phyloP scores from a whole-genome alignment of 2,329 filamentous ascomycete species.

The Apiospora pterosperma region DNA sequence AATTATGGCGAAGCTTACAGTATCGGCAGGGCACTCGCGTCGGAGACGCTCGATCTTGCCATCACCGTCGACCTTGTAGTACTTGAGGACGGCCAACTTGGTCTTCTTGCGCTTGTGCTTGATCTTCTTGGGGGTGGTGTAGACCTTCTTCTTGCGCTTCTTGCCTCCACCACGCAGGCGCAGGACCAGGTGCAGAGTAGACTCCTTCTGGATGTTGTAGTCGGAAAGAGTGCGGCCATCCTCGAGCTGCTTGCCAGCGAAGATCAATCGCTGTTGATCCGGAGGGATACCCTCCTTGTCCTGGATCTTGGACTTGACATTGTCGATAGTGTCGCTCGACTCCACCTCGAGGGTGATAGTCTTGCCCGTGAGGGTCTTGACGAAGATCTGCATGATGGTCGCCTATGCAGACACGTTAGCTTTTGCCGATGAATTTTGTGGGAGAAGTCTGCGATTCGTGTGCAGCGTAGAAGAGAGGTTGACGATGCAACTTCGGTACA shows the following conservation, averaged over 20 bases:
- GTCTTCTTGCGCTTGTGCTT: conserved; percentile 99
- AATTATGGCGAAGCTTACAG: conserved; percentile 55
- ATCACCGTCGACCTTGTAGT: conserved; percentile 99
- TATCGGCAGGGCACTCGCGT: conserved; percentile 92
- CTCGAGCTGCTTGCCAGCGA: conserved; percentile 99
- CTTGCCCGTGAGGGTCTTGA: conserved; percentile 94
- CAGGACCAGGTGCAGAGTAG: conserved; percentile 95
- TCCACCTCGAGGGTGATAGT: conserved; percentile 99
- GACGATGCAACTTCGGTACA: not conserved
- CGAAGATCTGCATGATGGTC: conserved; percentile 75
- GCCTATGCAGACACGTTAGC: not conserved
- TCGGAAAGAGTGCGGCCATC: conserved; percentile 98
- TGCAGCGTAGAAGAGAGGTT: not conserved
- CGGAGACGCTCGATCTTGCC: conserved; percentile 99
- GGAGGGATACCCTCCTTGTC: conserved; percentile 99
- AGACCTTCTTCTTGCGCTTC: conserved; percentile 99
- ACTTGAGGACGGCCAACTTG: conserved; percentile 99
- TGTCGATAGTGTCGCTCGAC: conserved; percentile 99
- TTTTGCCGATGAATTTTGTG: not conserved
- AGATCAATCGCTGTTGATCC: conserved; percentile 99
- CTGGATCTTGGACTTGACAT: conserved; percentile 98
- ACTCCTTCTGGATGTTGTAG: conserved; percentile 99
- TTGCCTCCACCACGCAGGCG: conserved; percentile 98
- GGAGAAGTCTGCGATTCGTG: not conserved
- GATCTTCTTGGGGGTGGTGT: conserved; percentile 99